Evolutionary conservation across 768 basidiomycete species (phyloP), one percentile per base, ranked within the genome.

Genomic region (Panaeolus cyanescens): DNA sequence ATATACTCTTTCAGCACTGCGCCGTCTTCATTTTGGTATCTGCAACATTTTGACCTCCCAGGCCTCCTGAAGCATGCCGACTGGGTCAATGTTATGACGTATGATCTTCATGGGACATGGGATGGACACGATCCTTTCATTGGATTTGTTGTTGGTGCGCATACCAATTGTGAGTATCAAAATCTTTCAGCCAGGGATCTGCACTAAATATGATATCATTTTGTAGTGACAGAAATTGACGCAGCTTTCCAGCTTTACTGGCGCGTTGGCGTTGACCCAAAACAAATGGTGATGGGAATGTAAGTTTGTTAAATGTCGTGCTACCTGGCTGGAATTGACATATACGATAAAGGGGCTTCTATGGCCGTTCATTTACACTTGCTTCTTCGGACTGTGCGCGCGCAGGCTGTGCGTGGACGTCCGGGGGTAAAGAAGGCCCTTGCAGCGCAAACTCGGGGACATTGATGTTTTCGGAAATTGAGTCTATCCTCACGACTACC

Each of bases 81-180:
- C 32, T 72, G 71, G 71, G 50, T 63, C 30, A 58, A 63, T 34
- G 20, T 55, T 15, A 70, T 64, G 69, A 69, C 69, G 2, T 73
- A 73, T 54, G 72, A 73, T 56, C 65, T 73, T 6, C 72, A 73
- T 62, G 70, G 70, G 6, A 66, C 64, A 4, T 72, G 71, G 70
- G 71, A 71, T 58, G 61, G 61, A 4, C 56, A 58, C 8, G 67
- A 70, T 32, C n/a, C 39, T 25, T 63, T 31, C n/a, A 50, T 58
- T n/a, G 67, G 68, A 20, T 57, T 61, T 56, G 60, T 69, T 30
- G 60, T 69, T 15, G 66, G 53, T 2, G 61, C 63, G 2, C 65
- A 65, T 54, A 64, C 64, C 17, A 67, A 67, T 34, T 36, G 62
- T 63, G 42, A 42, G 55, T 57, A n/a, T n/a, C n/a, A n/a, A n/a